Conservation (phyloP, 1,284 basidiomycete species). For the Sporisorium sorghi region DNA sequence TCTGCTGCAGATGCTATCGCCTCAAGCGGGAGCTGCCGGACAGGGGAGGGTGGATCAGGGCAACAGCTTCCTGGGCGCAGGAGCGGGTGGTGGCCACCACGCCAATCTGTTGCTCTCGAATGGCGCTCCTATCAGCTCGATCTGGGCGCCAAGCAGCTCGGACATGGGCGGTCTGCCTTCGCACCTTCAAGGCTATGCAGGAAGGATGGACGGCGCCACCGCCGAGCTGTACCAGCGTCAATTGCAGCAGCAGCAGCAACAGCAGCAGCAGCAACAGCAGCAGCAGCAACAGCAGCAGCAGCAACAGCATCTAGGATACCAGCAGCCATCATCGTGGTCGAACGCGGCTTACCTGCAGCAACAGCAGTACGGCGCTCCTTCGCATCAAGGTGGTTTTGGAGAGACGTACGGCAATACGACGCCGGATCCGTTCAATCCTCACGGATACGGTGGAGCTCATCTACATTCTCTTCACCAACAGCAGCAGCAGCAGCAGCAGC, state of each 20-base stretch:
- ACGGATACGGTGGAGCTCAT: conserved; percentile 22
- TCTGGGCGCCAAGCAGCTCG: conserved; percentile 40
- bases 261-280: conserved; percentile 24
- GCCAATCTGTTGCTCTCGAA: conserved; percentile 31
- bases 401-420: conserved; percentile 35
- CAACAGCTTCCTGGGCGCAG: conserved; percentile 1
- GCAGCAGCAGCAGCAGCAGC: conserved; percentile 17
- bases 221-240: conserved; percentile 20
- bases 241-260: conserved; percentile 20
- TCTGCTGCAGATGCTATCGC: conserved; percentile 42
- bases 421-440: conserved; percentile 43
- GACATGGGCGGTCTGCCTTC: conserved; percentile 21
- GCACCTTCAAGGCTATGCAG: conserved; percentile 23
- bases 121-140: conserved; percentile 46
- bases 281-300: conserved; percentile 18
- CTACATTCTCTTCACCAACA: conserved; percentile 6
- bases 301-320: conserved; percentile 10
- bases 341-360: conserved; percentile 23
- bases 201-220: neutral
- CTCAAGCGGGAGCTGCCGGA: neutral
- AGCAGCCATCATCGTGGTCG: conserved; percentile 18
- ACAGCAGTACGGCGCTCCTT: neutral
- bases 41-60: neutral
- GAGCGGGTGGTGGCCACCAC: neutral
- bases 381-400: conserved; percentile 4